These are phyloP conservation scores for Royoungia palumana DNA, from an alignment of 768 basidiomycete genomes.

Conservation along the genomic window DNA sequence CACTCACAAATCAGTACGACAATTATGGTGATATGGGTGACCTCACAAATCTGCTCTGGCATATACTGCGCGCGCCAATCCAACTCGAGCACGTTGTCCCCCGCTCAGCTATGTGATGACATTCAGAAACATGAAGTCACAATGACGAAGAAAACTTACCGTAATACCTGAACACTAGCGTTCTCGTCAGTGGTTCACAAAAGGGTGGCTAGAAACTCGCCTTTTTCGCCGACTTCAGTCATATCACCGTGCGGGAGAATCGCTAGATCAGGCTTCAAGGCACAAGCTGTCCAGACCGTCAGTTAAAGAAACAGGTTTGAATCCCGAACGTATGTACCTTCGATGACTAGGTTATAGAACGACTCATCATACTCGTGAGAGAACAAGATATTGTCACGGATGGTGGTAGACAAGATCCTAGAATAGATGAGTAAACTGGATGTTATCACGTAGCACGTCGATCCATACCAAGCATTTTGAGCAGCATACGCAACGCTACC, in stretches of 20 bases:
- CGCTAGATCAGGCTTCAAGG: conserved; percentile 74
- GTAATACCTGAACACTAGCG: conserved; percentile 45
- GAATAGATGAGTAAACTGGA: neutral
- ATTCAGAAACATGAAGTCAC: conserved; percentile 12
- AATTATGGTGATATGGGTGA: no score
- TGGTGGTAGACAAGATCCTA: conserved; percentile 82
- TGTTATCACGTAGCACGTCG: neutral
- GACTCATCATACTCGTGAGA: conserved; percentile 83
- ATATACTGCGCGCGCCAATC: conserved; percentile 87
- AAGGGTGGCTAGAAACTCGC: conserved; percentile 29
- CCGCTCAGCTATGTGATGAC: conserved; percentile 65
- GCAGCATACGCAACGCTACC: conserved; percentile 81
- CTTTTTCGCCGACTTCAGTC: conserved; percentile 86
- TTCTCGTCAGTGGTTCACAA: neutral
- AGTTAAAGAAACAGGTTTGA: neutral
- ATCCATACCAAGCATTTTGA: conserved; percentile 76
- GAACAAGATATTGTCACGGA: conserved; percentile 91
- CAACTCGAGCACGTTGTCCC: conserved; percentile 80
- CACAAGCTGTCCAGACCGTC: conserved; percentile 57
- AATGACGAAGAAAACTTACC: conserved; percentile 34
- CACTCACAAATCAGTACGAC: neutral
- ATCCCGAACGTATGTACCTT: conserved; percentile 44
- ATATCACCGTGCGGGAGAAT: conserved; percentile 79
- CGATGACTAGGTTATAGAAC: conserved; percentile 79
- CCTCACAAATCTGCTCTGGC: conserved; percentile 83